Conservation (phyloP, 495 filamentous ascomycete species). For the Neurospora sp. region DNA sequence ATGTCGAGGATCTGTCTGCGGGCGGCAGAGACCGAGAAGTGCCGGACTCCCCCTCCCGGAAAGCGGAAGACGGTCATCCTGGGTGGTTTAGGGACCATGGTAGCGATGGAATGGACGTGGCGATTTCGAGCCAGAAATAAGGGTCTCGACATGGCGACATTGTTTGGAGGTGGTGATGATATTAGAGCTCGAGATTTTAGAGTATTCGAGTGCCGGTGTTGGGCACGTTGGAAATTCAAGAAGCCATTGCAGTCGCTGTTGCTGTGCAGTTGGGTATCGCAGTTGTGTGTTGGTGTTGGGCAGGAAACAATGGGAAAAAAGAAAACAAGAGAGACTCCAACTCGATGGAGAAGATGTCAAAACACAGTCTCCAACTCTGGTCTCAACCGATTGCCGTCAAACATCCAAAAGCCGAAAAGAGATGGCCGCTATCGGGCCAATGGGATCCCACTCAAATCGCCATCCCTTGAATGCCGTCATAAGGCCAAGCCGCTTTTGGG, state of each 20-base stretch:
- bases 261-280: background rate
- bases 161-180: slow-evolving; percentile 1
- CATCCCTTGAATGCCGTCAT: background rate
- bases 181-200: background rate
- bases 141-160: slow-evolving; percentile 21
- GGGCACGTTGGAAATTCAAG: background rate
- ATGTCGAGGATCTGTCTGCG: slow-evolving; percentile 40
- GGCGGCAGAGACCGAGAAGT: slow-evolving; percentile 35
- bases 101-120: slow-evolving; percentile 4
- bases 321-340: background rate
- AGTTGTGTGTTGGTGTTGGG: background rate
- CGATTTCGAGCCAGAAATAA: slow-evolving; percentile 11
- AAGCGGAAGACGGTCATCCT: slow-evolving; percentile 5
- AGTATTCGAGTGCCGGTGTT: background rate
- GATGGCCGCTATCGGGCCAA: background rate
- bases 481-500: background rate
- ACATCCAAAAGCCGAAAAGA: background rate
- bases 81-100: slow-evolving; percentile 4
- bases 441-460: background rate
- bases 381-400: background rate
- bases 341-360: background rate
- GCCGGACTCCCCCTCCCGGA: slow-evolving; percentile 11
- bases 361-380: background rate
- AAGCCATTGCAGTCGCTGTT: background rate
- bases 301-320: background rate